Evolutionary conservation across 139 green algal species (phyloP).

Genomic region (Volvox reticuliferus): DNA sequence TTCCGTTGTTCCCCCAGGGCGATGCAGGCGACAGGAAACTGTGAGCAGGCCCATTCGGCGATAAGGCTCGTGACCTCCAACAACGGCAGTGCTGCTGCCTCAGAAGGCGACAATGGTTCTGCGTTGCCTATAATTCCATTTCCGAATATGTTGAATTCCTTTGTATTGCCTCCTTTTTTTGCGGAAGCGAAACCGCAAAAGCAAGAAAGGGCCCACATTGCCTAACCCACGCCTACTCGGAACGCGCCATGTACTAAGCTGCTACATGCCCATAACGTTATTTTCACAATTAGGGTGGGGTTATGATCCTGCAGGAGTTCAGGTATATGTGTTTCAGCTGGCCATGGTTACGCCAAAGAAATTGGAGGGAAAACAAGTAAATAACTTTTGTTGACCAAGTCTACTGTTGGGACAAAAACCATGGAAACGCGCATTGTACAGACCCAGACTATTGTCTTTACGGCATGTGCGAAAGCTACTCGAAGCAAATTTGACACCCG

Average conservation of each 20-base stretch:
- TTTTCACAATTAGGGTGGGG: too few relatives aligned
- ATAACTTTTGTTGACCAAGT: too few relatives aligned
- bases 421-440: too few relatives aligned
- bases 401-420: too few relatives aligned
- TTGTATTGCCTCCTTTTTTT: neutral
- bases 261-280: neutral
- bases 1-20: neutral
- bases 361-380: too few relatives aligned
- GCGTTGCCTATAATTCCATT: neutral
- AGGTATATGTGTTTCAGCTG: too few relatives aligned
- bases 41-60: neutral
- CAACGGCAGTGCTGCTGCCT: neutral
- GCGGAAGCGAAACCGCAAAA: neutral
- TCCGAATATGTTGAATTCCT: neutral
- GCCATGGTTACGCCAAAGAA: too few relatives aligned
- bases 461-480: too few relatives aligned
- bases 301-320: too few relatives aligned
- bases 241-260: neutral
- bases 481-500: too few relatives aligned
- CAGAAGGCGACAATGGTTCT: neutral
- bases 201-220: conserved; percentile 10
- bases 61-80: neutral
- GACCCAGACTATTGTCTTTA: too few relatives aligned
- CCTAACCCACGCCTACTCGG: neutral
- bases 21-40: conserved; percentile 28